Evolutionary conservation across 441 rosid species (phyloP), one percentile per base, ranked within the genome.

Genomic region (Mallotus japonicus): DNA sequence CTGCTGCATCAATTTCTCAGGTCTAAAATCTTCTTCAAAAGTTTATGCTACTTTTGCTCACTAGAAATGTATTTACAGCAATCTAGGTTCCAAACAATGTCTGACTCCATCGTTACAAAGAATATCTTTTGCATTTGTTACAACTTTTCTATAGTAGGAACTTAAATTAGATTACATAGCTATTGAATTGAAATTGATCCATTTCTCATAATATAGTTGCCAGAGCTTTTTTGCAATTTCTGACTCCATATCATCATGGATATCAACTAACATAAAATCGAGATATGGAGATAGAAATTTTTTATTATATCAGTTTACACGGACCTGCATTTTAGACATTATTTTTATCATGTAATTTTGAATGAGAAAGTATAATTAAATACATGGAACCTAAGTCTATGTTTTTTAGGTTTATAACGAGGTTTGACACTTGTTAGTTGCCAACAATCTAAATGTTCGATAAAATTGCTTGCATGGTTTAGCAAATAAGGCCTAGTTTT

Each of bases 1-100:
- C 55, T 57, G 67, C 34, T 44, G 65, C 24, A 47, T 63, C 51
- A 50, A 58, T 65, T 73, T 83, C 76, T 70, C 85, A 90, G 95
- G 92, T 90, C 79, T 88, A 87, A 79, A 83, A 79, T 79, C 90
- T 93, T 83, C 96, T 88, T 76, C 87, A 79, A 82, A 89, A 88
- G 85, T 59, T 51, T 58, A 0, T 67, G 17, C 34, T 60, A 34
- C 60, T 65, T 42, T 77, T 79, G 24, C 60, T 78, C 62, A 78
- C 8, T 10, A 12, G 32, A 32, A 44, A 42, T 74, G 74, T 76
- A 47, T 55, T 79, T 76, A 81, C 87, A 89, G 93, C 96, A 90
- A 82, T 74, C 84, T 69, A 85, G 93, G 82, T 89, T 89, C 73
- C 95, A 89, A 68, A 84, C 90, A 44, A 89, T 89, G 95, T 88